phyloP scores from a whole-genome alignment of 441 rosid species.

The Syzygium syzygioides region DNA sequence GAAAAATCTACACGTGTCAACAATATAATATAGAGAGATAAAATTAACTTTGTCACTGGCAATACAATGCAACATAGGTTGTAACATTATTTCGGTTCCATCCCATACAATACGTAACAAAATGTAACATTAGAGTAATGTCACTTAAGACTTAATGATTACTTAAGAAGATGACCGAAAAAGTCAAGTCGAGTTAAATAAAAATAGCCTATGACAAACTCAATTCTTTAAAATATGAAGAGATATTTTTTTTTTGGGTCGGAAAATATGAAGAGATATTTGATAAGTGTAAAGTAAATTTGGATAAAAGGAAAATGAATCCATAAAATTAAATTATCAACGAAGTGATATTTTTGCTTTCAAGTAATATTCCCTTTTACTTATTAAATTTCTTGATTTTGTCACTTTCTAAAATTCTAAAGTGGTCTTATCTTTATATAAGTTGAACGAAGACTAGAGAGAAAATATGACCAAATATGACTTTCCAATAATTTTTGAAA shows the following conservation, averaged over 20 bases:
- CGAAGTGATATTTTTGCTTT: background rate
- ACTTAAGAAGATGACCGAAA: background rate
- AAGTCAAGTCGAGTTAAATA: background rate
- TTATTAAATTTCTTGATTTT: background rate
- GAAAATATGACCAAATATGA: background rate
- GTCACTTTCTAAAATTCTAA: background rate
- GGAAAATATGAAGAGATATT: background rate
- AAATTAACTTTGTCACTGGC: no score
- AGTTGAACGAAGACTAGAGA: background rate
- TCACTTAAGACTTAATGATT: background rate
- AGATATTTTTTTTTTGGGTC: no score
- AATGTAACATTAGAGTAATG: background rate
- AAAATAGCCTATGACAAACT: background rate
- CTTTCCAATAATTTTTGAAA: background rate
- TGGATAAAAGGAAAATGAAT: background rate
- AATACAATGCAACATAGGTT: background rate
- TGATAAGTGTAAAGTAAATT: background rate
- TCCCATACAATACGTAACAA: background rate
- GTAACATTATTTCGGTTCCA: background rate
- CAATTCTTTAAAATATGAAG: background rate
- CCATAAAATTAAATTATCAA: background rate
- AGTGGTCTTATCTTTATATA: no score
- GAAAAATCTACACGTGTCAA: no score
- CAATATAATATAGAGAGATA: no score
- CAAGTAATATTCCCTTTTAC: background rate